Base-by-base conservation (phyloP, 2,329 filamentous ascomycete species). In the Huntiella savannae region DNA sequence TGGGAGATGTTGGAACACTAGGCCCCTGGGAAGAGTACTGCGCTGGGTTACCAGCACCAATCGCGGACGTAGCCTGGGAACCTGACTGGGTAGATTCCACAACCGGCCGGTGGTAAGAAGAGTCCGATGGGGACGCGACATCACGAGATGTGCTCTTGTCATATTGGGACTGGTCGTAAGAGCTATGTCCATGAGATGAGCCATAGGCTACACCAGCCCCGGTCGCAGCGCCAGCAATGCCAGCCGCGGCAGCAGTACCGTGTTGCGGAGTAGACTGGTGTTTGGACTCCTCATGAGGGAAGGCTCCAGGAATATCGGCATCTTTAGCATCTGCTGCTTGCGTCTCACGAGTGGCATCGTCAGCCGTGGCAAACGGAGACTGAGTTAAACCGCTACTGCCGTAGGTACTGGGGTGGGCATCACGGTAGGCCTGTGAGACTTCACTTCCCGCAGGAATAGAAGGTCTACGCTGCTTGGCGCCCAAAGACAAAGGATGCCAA, bases 401-500 rank as follows among this genome's bases (percentile, higher is more conserved):
- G 15, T 46, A 46, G 32, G 40, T 37, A 28, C 35, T 39, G 11
- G 35, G 35, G 43, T 39, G 35, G 16, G 38, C 17, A 10, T 33
- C n/a, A 7, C 32, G n/a, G 32, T 43, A 43, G n/a, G 17, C 13
- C 15, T 34, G 40, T 10, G 40, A 43, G 12, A 43, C 32, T 43
- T 43, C 40, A 17, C 40, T 43, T 12, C 32, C 40, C 17, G 7
- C 28, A 4, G 40, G 22, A 34, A 35, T 43, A 10, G 32, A 43
- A 10, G 28, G 32, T 34, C 15, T 43, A 4, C n/a, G 40, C 11
- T 8, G 13, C 39, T 43, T 41, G 11, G 33, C 36, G 15, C 48
- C 37, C 13, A 50, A 33, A 22, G 33, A 33, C 15, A 50, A 33
- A 7, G 48, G 48, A 16, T 47, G 47, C 43, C 43, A 45, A 12